A percentile compares a stretch with the other conserved stretches of the same genome.
phyloP scores from a whole-genome alignment of 2,329 filamentous ascomycete genomes.

The Penicillium verrucosum region DNA sequence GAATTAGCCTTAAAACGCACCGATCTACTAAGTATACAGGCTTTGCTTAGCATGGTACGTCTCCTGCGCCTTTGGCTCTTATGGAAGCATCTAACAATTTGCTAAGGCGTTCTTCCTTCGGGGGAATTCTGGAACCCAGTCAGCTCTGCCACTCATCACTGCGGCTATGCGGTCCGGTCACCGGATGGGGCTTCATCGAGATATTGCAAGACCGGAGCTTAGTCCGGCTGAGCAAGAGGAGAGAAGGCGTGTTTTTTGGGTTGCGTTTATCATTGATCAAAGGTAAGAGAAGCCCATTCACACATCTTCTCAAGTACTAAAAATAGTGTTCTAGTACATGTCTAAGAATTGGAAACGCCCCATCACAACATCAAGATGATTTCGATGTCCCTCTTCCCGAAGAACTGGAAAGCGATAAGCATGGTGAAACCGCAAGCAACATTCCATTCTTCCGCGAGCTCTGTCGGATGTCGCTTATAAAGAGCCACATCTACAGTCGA shows the following conservation, averaged over 20 bases:
- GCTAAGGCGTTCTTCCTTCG: slow-evolving; percentile 73
- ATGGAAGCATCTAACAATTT: background rate
- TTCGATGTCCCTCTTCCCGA: slow-evolving; percentile 93
- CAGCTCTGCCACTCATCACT: slow-evolving; percentile 80
- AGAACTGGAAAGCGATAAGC: slow-evolving; percentile 82
- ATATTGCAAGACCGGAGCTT: slow-evolving; percentile 80
- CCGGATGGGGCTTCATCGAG: slow-evolving; percentile 89
- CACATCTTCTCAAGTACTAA: background rate
- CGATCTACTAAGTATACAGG: slow-evolving; percentile 88
- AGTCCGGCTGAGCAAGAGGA: slow-evolving; percentile 90
- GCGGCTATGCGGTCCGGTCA: slow-evolving; percentile 84
- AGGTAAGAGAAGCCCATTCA: slow-evolving; percentile 44
- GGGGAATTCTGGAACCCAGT: slow-evolving; percentile 89
- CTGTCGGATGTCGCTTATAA: slow-evolving; percentile 82
- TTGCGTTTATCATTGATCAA: slow-evolving; percentile 67
- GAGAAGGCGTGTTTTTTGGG: slow-evolving; percentile 71
- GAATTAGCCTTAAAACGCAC: slow-evolving; percentile 91
- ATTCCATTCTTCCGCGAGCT: slow-evolving; percentile 92
- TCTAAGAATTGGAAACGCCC: slow-evolving; percentile 63
- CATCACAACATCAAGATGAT: slow-evolving; percentile 67
- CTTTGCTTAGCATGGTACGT: slow-evolving; percentile 74
- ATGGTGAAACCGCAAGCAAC: slow-evolving; percentile 76
- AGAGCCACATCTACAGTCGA: slow-evolving; percentile 84
- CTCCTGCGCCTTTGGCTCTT: background rate
- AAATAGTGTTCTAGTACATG: slow-evolving; percentile 52